Evolutionary conservation across 2,329 filamentous ascomycete species (phyloP).

Genomic region (Ilyonectria robusta): DNA sequence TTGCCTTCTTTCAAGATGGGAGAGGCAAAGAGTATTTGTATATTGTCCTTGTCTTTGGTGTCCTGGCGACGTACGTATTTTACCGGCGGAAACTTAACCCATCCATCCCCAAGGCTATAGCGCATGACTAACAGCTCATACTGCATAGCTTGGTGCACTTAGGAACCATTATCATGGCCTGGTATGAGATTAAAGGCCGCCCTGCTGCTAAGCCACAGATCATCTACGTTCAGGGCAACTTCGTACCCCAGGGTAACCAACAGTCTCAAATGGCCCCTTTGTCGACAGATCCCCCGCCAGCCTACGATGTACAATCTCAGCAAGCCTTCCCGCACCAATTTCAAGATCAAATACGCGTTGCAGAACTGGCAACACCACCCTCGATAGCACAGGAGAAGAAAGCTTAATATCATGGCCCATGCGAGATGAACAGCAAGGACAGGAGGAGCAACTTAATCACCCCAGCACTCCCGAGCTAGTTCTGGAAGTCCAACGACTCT

Average conservation of each 20-base stretch:
- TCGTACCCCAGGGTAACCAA: neutral
- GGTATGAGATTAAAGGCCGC: conserved; percentile 1
- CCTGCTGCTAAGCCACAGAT: conserved; percentile 6
- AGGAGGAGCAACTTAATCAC: too few species aligned
- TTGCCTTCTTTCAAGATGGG: conserved; percentile 32
- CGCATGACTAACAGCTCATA: neutral
- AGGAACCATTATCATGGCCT: neutral
- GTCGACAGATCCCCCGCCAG: conserved; percentile 5
- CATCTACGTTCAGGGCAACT: conserved; percentile 15
- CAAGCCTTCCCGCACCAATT: neutral
- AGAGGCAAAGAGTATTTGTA: conserved; percentile 25
- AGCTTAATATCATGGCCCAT: neutral
- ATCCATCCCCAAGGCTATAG: neutral
- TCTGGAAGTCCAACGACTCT: too few species aligned
- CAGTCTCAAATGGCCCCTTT: neutral
- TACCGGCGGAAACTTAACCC: neutral
- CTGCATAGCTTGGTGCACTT: conserved; percentile 9
- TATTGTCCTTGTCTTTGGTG: conserved; percentile 28
- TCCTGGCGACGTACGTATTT: conserved; percentile 29
- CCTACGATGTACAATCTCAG: neutral
- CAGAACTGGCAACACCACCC: neutral
- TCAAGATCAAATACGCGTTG: neutral
- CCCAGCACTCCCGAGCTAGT: too few species aligned
- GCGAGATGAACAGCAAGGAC: too few species aligned
- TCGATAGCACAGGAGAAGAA: neutral